A percentile compares a stretch with the other conserved stretches of the same genome.
phyloP scores from a whole-genome alignment of 257 asterid genomes.

The Orobanche coerulescens region DNA sequence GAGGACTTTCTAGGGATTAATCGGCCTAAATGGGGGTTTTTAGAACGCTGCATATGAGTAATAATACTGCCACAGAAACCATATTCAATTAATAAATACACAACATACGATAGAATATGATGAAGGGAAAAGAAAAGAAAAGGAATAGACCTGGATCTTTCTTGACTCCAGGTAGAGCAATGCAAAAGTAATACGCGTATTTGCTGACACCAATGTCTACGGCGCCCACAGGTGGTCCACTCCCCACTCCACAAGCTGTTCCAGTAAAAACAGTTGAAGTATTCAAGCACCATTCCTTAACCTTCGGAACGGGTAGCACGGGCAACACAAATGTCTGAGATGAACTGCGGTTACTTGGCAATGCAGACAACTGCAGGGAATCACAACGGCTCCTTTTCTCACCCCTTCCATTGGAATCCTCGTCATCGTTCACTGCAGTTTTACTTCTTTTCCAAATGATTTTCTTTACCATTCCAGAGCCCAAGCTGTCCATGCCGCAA shows the following conservation, averaged over 20 bases:
- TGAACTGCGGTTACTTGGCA: slow-evolving; percentile 3
- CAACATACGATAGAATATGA: neutral
- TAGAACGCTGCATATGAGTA: no score
- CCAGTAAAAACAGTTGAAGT: slow-evolving; percentile 45
- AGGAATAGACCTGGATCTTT: slow-evolving; percentile 61
- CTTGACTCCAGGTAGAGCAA: slow-evolving; percentile 88
- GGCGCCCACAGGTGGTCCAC: slow-evolving; percentile 69
- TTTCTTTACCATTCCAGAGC: slow-evolving; percentile 28
- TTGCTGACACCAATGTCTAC: slow-evolving; percentile 61
- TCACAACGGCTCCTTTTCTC: slow-evolving; percentile 25
- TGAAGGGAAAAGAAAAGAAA: neutral
- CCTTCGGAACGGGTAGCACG: slow-evolving; percentile 41
- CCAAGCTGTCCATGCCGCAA: slow-evolving; percentile 32
- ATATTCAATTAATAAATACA: no score
- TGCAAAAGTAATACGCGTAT: slow-evolving; percentile 66
- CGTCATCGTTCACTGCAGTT: slow-evolving; percentile 21
- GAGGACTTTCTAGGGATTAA: no score
- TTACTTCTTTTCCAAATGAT: slow-evolving; percentile 35
- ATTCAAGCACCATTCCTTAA: slow-evolving; percentile 35
- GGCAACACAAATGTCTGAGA: slow-evolving; percentile 44
- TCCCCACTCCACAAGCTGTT: slow-evolving; percentile 43
- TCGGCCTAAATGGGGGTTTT: no score
- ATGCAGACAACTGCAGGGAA: slow-evolving; percentile 26
- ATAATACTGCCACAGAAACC: no score
- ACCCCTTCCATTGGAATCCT: slow-evolving; percentile 14